phyloP scores from a whole-genome alignment of 345 rosid species.

The Arabis alpina region DNA sequence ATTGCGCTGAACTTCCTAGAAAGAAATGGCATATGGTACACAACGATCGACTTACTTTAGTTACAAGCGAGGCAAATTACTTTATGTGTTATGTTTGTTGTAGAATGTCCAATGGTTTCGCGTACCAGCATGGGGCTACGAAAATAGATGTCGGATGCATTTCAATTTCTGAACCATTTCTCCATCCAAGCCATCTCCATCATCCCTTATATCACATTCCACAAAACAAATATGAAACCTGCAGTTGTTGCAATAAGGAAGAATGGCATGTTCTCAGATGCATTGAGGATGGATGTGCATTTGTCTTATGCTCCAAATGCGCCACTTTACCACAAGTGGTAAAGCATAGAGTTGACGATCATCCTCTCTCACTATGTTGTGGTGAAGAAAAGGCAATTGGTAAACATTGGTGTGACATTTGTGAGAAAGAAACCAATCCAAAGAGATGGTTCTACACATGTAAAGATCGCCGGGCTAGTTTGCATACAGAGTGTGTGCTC shows the following conservation, averaged over 20 bases:
- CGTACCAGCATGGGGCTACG: not conserved
- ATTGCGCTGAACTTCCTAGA: too few relatives aligned
- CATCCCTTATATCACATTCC: not conserved
- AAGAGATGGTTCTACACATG: conserved; percentile 14
- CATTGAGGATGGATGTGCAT: not conserved
- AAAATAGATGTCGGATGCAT: not conserved
- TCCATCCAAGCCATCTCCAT: not conserved
- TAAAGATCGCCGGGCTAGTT: not conserved
- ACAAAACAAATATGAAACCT: not conserved
- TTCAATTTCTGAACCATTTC: conserved; percentile 12
- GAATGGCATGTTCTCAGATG: not conserved
- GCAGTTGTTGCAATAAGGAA: not conserved
- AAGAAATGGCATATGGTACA: too few relatives aligned
- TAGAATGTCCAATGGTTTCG: too few relatives aligned
- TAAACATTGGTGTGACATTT: conserved; percentile 3
- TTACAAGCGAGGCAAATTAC: too few relatives aligned
- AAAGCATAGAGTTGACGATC: not conserved
- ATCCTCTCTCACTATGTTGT: conserved; percentile 3
- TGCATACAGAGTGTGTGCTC: not conserved
- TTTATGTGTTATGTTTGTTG: too few relatives aligned
- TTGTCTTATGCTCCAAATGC: not conserved
- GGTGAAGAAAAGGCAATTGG: not conserved
- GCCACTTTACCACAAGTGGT: not conserved
- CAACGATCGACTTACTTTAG: too few relatives aligned
- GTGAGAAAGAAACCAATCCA: not conserved